A percentile compares a stretch with the other conserved stretches of the same genome.
Conservation (phyloP, 1,139 yeast genomes). For the Blastobotrys proliferans region DNA sequence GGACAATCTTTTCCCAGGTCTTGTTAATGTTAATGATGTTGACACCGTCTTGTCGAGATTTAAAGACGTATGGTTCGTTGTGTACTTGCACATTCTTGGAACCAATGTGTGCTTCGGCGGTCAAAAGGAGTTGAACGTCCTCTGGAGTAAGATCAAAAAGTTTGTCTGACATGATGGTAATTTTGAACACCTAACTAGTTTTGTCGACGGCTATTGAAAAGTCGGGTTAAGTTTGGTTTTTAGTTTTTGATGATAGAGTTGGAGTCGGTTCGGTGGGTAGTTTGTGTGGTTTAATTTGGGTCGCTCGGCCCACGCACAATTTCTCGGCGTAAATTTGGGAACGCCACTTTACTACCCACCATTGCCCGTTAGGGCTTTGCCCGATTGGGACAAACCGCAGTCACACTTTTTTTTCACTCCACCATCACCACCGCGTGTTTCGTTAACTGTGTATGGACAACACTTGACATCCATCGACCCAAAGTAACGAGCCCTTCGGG, state of each 20-base stretch:
- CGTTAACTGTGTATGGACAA: no score
- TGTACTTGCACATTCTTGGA: conserved; percentile 47
- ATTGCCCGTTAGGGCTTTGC: no score
- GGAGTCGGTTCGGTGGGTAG: no score
- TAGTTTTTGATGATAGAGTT: no score
- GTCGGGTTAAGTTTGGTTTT: neutral
- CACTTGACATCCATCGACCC: no score
- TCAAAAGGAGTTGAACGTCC: conserved; percentile 99
- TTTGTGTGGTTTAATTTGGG: conserved; percentile 8
- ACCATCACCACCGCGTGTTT: no score
- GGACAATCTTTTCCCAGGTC: conserved; percentile 99
- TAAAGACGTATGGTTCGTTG: conserved; percentile 99
- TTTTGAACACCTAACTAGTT: no score
- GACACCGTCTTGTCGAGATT: conserved; percentile 99
- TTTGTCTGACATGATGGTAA: conserved; percentile 67
- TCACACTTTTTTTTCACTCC: neutral
- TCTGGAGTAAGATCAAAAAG: conserved; percentile 86
- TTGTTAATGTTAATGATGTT: conserved; percentile 97
- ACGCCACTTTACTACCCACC: no score
- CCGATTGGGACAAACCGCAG: neutral
- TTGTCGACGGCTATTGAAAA: neutral
- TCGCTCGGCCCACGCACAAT: no score
- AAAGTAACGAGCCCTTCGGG: no score
- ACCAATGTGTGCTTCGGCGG: conserved; percentile 89
- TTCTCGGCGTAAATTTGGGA: no score